Evolutionary conservation across 805 yeast species (phyloP).

Genomic region (Ogataea corticis): DNA sequence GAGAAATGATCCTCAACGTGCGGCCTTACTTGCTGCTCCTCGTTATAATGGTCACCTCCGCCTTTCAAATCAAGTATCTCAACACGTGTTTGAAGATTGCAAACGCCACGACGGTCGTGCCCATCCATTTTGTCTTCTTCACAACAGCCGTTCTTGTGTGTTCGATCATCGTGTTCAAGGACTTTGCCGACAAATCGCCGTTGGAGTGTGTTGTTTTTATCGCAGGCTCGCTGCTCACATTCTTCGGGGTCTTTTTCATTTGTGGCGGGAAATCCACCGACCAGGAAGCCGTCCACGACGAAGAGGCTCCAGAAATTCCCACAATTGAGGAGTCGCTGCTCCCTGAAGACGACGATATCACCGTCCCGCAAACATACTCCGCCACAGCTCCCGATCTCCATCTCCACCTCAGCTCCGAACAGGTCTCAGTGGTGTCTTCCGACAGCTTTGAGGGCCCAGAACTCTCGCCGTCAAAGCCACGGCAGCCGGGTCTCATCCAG

Average conservation of each 20-base stretch:
- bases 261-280: conserved; percentile 20
- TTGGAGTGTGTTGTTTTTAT: conserved; percentile 28
- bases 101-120: conserved; percentile 48
- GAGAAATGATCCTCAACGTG: conserved; percentile 25
- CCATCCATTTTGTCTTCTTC: conserved; percentile 50
- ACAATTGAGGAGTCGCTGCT: not conserved
- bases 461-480: not conserved
- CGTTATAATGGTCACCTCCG: conserved; percentile 39
- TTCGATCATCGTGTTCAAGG: conserved; percentile 43
- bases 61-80: conserved; percentile 41
- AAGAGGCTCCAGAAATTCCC: not conserved
- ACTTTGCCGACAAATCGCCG: conserved; percentile 34
- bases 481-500: conserved; percentile 12
- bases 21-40: conserved; percentile 35
- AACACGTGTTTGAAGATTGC: conserved; percentile 40
- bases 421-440: conserved; percentile 9
- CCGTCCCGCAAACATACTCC: not conserved
- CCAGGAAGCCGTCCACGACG: not conserved
- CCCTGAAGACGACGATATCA: not conserved
- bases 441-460: conserved; percentile 6
- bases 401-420: conserved; percentile 5
- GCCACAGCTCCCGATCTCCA: not conserved
- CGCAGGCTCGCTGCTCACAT: conserved; percentile 39
- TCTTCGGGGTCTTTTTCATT: conserved; percentile 44
- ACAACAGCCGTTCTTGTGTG: conserved; percentile 44